Evolutionary conservation across 352 stramenopile genomes (phyloP), one percentile per base, ranked within the genome.

Genomic region (Globisporangium carolinianum): DNA sequence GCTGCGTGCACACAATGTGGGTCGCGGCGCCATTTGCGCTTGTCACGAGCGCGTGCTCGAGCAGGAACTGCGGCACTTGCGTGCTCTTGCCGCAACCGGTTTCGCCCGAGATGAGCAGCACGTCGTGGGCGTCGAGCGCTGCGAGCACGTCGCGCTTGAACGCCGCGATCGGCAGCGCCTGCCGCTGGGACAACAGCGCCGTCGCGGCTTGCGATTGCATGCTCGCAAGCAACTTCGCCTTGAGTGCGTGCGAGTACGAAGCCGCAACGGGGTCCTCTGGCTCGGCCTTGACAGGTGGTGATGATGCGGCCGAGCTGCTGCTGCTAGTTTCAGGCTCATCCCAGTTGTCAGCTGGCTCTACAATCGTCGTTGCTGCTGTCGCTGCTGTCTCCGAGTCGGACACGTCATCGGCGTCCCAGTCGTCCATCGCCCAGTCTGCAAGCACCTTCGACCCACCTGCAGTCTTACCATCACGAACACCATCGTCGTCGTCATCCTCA

Each of bases 1-100:
- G 97, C 66, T 99, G 97, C 14, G 94, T 98, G 58, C 97, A 97
- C 47, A 99, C 72, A 65, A 99, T 98, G 55, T 98, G 86, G 59
- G 96, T 96, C 6, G 72, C 68, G 6, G 79, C 79, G 17, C 88
- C 77, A 15, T 73, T 72, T 46, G 79, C 62, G 5, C 89, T 63
- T 0, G 63, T 61, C 14, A 86, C 54, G 18, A 97, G 78, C 60
- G 83, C 68, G 32, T 98, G 77, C 61, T 99, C 93, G 1, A 98
- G 75, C 39, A 99, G 78, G 43, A 98, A 98, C 62, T 99, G 96
- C 37, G 96, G 96, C 18, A 99, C 96, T 66, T 99, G 96, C 4
- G 95, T 98, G 55, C 88, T 97, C 57, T 98, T 98, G 14, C 94
- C 95, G 62, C 89, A 98, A 37, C 95, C 94, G 32, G 94, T 98